These are phyloP conservation scores for Escovopsis sp. DNA, from an alignment of 2,329 filamentous ascomycete species.

Conservation along the genomic window DNA sequence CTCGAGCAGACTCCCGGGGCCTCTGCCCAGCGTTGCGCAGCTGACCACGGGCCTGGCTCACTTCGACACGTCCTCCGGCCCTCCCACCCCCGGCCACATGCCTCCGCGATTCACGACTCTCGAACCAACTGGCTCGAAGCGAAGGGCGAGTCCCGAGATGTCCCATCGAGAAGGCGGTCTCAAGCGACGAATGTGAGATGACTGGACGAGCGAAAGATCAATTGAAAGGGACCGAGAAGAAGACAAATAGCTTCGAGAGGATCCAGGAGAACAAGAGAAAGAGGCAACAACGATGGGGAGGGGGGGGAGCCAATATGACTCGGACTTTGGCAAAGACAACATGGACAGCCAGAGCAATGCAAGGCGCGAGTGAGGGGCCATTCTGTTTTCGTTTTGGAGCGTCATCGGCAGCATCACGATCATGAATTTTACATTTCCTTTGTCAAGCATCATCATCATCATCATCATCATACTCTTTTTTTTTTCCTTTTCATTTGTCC, in stretches of 20 bases:
- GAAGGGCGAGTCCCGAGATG: slow-evolving; percentile 35
- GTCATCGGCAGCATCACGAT: too few relatives aligned
- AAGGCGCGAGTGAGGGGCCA: too few relatives aligned
- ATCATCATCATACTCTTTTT: too few relatives aligned
- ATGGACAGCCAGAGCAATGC: too few relatives aligned
- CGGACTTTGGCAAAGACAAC: neutral
- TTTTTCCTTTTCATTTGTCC: too few relatives aligned
- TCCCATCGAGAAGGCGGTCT: slow-evolving; percentile 30
- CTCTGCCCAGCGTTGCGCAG: slow-evolving; percentile 47
- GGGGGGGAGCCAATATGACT: neutral
- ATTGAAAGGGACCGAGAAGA: neutral
- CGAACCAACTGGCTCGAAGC: slow-evolving; percentile 32
- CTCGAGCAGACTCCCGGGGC: slow-evolving; percentile 24
- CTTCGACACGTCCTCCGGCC: slow-evolving; percentile 24
- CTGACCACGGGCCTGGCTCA: slow-evolving; percentile 49
- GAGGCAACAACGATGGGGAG: neutral
- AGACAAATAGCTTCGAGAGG: too few relatives aligned
- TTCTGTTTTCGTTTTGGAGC: too few relatives aligned
- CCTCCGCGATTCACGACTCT: slow-evolving; percentile 18
- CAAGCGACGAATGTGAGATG: slow-evolving; percentile 22
- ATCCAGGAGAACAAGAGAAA: neutral
- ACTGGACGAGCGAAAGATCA: neutral
- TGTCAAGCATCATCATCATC: too few relatives aligned
- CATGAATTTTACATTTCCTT: too few relatives aligned
- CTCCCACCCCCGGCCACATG: slow-evolving; percentile 8